Conservation (phyloP, 495 filamentous ascomycete species). For the Penicillium maclennaniae region DNA sequence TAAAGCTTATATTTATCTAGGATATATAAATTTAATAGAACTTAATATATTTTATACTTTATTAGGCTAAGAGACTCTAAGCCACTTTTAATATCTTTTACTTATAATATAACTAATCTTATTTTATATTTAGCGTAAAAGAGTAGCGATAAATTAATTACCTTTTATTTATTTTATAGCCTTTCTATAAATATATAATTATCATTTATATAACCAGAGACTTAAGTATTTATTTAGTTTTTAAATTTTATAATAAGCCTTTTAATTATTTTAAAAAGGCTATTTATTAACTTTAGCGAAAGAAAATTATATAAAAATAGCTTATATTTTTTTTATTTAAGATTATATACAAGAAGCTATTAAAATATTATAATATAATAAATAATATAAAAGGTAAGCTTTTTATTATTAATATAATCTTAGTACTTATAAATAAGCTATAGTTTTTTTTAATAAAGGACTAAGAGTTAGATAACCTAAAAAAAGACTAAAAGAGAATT, state of each 20-base stretch:
- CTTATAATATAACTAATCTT: background rate
- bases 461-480: background rate
- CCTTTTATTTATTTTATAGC: no score
- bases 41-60: background rate
- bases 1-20: no score
- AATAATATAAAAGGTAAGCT: slow-evolving; percentile 6
- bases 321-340: slow-evolving; percentile 9
- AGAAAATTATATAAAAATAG: slow-evolving; percentile 9
- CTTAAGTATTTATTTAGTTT: slow-evolving; percentile 16
- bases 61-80: background rate
- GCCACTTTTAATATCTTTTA: background rate
- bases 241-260: slow-evolving; percentile 17
- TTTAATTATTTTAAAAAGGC: slow-evolving; percentile 8
- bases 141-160: background rate
- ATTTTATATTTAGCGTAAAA: background rate
- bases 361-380: slow-evolving; percentile 13
- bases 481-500: background rate
- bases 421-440: slow-evolving; percentile 17
- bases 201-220: slow-evolving; percentile 14
- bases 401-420: slow-evolving; percentile 21
- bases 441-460: slow-evolving; percentile 17
- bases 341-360: slow-evolving; percentile 7
- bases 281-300: background rate
- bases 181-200: no score
- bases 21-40: background rate